Evolutionary conservation across 768 basidiomycete genomes (phyloP).

Genomic region (Coprinopsis strossmayeri): DNA sequence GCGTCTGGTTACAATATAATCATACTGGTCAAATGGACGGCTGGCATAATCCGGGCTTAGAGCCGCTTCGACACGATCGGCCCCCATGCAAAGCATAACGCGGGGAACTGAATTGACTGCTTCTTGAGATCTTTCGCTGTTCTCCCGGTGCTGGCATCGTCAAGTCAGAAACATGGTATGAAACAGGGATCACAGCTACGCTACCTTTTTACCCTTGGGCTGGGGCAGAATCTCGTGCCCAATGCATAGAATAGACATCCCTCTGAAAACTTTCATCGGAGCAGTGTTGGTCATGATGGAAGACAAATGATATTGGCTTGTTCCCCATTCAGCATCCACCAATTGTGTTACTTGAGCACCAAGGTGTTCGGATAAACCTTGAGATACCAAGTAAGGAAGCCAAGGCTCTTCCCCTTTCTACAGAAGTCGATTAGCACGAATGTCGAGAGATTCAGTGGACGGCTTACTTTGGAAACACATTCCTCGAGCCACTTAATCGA

Average conservation of each 20-base stretch:
- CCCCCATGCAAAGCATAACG: slow-evolving; percentile 77
- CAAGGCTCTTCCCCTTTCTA: slow-evolving; percentile 47
- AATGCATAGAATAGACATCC: slow-evolving; percentile 53
- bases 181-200: slow-evolving; percentile 1
- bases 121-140: slow-evolving; percentile 29
- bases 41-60: slow-evolving; percentile 38
- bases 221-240: slow-evolving; percentile 49
- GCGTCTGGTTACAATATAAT: slow-evolving; percentile 56
- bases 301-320: slow-evolving; percentile 41
- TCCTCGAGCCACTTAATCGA: slow-evolving; percentile 48
- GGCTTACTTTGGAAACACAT: slow-evolving; percentile 26
- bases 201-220: slow-evolving; percentile 34
- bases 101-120: slow-evolving; percentile 45
- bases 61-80: slow-evolving; percentile 61
- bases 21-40: slow-evolving; percentile 32
- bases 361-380: slow-evolving; percentile 46
- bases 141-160: background rate
- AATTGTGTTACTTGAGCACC: slow-evolving; percentile 36
- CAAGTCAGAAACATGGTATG: background rate
- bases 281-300: slow-evolving; percentile 56
- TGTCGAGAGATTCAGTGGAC: slow-evolving; percentile 3
- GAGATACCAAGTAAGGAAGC: slow-evolving; percentile 49
- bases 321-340: slow-evolving; percentile 43
- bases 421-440: slow-evolving; percentile 3
- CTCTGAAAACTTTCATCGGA: slow-evolving; percentile 50